These are phyloP conservation scores for Chalara sp. DNA, from an alignment of 2,329 filamentous ascomycete species.

Conservation along the genomic window DNA sequence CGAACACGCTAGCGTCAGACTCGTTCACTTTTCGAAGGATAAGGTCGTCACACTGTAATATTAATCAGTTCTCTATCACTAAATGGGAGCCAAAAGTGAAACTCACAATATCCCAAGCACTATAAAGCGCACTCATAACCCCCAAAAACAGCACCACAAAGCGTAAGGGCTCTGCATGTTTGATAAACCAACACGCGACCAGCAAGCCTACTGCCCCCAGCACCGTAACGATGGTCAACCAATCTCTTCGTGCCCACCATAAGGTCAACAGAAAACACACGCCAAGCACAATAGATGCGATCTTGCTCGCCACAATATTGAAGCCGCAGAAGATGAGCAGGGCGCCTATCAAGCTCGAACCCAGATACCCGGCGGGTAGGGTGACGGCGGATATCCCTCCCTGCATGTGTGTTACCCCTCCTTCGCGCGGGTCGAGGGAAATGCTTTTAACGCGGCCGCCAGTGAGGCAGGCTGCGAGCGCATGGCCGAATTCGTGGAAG, in stretches of 20 bases:
- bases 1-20: constrained; percentile 74
- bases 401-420: constrained; percentile 71
- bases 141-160: constrained; percentile 77
- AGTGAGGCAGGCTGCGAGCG: constrained; percentile 64
- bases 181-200: constrained; percentile 73
- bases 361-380: constrained; percentile 71
- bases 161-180: constrained; percentile 64
- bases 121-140: constrained; percentile 75
- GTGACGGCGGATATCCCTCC: constrained; percentile 66
- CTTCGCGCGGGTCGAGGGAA: constrained; percentile 67
- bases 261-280: constrained; percentile 72
- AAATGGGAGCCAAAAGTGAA: neutral
- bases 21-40: constrained; percentile 75
- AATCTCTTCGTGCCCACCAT: constrained; percentile 76
- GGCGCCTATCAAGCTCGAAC: constrained; percentile 69
- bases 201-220: constrained; percentile 64
- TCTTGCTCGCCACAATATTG: constrained; percentile 72
- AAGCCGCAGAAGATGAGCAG: constrained; percentile 75
- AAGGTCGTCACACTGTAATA: constrained; percentile 61
- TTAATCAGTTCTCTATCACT: neutral
- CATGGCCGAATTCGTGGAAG: constrained; percentile 76
- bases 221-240: constrained; percentile 68
- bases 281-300: constrained; percentile 67
- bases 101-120: constrained; percentile 71
- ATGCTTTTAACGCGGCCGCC: constrained; percentile 71